Evolutionary conservation across 2,329 filamentous ascomycete genomes (phyloP).

Genomic region (Cercospora berteroae): DNA sequence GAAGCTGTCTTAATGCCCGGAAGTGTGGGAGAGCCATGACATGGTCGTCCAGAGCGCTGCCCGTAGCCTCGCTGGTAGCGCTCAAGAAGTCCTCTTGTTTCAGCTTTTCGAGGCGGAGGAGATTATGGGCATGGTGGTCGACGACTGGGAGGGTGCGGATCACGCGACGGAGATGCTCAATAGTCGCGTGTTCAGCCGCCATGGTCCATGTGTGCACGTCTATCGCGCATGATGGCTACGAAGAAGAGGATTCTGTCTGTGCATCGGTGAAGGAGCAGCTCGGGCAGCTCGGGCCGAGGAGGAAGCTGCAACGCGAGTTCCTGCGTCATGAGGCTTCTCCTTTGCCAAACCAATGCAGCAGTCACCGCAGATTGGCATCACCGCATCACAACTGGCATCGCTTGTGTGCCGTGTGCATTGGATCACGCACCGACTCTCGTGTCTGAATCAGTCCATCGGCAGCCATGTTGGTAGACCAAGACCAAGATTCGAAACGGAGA

Average conservation of each 20-base stretch:
- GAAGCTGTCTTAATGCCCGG: slow-evolving; percentile 67
- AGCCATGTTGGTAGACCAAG: not conserved
- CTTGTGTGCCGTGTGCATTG: not conserved
- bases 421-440: not conserved
- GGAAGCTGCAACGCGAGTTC: not conserved
- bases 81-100: slow-evolving; percentile 56
- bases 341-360: not conserved
- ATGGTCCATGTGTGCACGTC: not conserved
- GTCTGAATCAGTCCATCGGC: not conserved
- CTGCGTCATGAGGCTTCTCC: not conserved
- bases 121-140: slow-evolving; percentile 70
- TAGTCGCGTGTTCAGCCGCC: slow-evolving; percentile 4
- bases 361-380: not conserved
- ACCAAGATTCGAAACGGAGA: not conserved
- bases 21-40: slow-evolving; percentile 64
- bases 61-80: slow-evolving; percentile 71
- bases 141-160: slow-evolving; percentile 56
- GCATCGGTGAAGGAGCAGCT: not conserved
- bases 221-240: not conserved
- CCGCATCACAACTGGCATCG: not conserved
- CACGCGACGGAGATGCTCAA: slow-evolving; percentile 31
- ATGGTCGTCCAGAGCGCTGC: slow-evolving; percentile 63
- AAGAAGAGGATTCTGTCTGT: not conserved
- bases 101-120: slow-evolving; percentile 56
- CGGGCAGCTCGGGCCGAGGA: not conserved